These are phyloP conservation scores for Raphanus hybrid DNA, from an alignment of 441 rosid species.

Conservation along the genomic window DNA sequence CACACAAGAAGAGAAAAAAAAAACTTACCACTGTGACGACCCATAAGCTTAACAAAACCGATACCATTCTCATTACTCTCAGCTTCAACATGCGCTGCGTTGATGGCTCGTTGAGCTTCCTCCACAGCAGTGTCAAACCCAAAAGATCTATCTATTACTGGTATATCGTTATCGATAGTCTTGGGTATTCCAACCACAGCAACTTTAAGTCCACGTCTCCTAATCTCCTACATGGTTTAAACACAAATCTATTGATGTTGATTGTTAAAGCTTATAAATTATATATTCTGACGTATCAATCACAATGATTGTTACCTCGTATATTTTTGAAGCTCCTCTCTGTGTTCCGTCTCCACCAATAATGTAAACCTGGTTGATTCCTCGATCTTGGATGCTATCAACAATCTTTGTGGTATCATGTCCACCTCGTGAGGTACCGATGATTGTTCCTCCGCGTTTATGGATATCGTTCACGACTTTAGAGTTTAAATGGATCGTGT, in stretches of 20 bases:
- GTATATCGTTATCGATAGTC: neutral
- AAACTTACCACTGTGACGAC: constrained; percentile 69
- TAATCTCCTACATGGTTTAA: constrained; percentile 1
- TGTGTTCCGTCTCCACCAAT: constrained; percentile 1
- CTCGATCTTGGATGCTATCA: neutral
- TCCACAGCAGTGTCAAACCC: constrained; percentile 41
- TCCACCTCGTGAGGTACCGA: neutral
- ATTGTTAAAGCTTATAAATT: neutral
- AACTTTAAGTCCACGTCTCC: neutral
- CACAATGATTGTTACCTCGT: neutral
- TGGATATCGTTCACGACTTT: constrained; percentile 3
- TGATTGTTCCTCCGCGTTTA: constrained; percentile 1
- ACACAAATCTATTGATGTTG: neutral
- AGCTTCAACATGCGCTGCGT: constrained; percentile 65
- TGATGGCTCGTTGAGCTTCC: constrained; percentile 67
- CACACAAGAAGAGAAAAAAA: neutral
- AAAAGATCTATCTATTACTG: constrained; percentile 9
- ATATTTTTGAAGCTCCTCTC: constrained; percentile 2
- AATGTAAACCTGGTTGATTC: neutral
- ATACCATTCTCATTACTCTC: constrained; percentile 62
- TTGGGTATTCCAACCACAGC: constrained; percentile 1
- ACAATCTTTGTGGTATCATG: constrained; percentile 6
- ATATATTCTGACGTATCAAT: neutral
- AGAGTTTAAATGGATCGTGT: neutral
- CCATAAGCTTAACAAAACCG: constrained; percentile 76